These are phyloP conservation scores for Mimosa pudica DNA, from an alignment of 306 rosid species.

Conservation along the genomic window DNA sequence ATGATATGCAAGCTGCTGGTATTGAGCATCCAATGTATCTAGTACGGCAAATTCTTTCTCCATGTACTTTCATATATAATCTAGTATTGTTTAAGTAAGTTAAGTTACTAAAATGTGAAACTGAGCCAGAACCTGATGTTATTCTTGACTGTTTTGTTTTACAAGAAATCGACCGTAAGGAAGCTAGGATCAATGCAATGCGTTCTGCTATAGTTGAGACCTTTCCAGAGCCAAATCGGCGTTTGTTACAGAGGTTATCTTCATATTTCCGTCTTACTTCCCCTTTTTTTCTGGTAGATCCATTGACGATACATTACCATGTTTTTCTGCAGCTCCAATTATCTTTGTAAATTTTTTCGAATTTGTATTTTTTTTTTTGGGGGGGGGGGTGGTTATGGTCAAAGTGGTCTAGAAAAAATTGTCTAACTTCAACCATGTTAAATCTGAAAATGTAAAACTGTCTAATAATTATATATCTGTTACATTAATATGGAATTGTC, in stretches of 20 bases:
- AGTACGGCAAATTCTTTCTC: conserved; percentile 6
- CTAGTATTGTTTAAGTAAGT: conserved; percentile 20
- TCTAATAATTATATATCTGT: too few relatives aligned
- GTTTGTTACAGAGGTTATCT: conserved; percentile 83
- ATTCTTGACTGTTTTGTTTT: conserved; percentile 35
- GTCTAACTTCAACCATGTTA: too few relatives aligned
- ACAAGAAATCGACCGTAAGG: conserved; percentile 92
- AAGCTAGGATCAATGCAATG: conserved; percentile 86
- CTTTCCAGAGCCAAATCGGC: conserved; percentile 97
- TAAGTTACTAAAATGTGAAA: conserved; percentile 28
- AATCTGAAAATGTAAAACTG: too few relatives aligned
- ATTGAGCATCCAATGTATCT: conserved; percentile 2
- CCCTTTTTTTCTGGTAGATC: conserved; percentile 1
- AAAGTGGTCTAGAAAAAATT: not conserved
- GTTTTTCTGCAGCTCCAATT: not conserved
- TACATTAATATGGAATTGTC: too few relatives aligned
- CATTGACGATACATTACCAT: not conserved
- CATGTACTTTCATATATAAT: not conserved
- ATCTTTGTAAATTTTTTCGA: not conserved
- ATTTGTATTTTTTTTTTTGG: not conserved
- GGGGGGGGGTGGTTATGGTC: not conserved
- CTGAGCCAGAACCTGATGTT: conserved; percentile 10
- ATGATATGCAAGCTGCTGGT: not conserved
- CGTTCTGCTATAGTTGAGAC: conserved; percentile 85
- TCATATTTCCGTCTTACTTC: not conserved